Conservation (phyloP, 2,329 filamentous ascomycete species). For the Macrophomina phaseolina region DNA sequence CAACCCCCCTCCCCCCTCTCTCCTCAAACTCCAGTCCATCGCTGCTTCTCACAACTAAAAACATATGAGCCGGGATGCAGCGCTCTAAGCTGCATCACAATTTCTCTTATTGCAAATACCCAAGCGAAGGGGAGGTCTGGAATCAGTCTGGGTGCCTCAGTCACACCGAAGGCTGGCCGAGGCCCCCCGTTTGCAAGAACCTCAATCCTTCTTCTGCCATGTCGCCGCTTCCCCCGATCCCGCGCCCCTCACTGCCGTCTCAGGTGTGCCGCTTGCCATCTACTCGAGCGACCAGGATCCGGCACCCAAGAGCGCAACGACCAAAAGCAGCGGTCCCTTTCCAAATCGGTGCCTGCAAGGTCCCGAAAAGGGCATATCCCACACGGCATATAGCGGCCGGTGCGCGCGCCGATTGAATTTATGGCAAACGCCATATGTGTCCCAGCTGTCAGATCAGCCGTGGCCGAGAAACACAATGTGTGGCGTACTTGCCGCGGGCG, state of each 20-base stretch:
- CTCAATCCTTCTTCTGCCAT: neutral
- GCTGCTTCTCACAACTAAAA: neutral
- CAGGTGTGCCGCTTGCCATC: constrained; percentile 17
- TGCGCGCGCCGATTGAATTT: neutral
- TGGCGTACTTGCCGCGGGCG: neutral
- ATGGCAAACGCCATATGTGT: constrained; percentile 12
- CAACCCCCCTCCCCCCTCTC: neutral
- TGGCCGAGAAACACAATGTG: neutral
- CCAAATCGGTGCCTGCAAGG: neutral
- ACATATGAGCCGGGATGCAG: neutral
- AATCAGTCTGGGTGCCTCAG: neutral
- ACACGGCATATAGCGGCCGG: neutral
- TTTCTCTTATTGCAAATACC: constrained; percentile 13
- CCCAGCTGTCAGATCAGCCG: neutral
- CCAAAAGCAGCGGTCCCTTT: constrained; percentile 12
- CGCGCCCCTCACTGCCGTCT: neutral
- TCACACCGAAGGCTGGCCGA: neutral
- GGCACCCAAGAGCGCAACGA: too few species aligned
- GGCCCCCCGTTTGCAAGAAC: neutral
- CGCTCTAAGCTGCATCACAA: neutral
- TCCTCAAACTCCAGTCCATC: neutral
- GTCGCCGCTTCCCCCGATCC: neutral
- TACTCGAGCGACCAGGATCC: neutral
- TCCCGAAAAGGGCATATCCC: neutral
- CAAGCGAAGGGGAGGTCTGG: constrained; percentile 9